These are phyloP conservation scores for Blastomyces silverae DNA, from an alignment of 2,329 filamentous ascomycete genomes.

Conservation along the genomic window DNA sequence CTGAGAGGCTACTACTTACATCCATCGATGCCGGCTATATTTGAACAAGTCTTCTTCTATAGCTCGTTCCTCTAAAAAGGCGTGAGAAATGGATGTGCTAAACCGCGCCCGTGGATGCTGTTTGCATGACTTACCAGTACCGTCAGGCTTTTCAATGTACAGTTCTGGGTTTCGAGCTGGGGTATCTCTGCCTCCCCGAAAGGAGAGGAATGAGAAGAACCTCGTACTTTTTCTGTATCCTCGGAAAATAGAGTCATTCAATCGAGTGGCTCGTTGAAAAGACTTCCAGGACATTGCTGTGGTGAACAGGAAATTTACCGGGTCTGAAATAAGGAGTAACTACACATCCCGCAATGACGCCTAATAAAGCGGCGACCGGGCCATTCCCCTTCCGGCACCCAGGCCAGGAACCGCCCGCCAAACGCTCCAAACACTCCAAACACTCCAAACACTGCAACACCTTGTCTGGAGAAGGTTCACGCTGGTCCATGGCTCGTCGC, in stretches of 20 bases:
- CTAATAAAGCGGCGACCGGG: not conserved
- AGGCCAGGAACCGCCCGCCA: not conserved
- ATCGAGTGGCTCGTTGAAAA: not conserved
- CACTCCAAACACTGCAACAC: not conserved
- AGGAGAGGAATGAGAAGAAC: constrained; percentile 14
- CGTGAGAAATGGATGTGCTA: constrained; percentile 11
- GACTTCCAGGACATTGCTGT: not conserved
- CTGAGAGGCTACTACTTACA: constrained; percentile 21
- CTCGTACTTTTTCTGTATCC: not conserved
- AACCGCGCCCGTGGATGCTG: constrained; percentile 5
- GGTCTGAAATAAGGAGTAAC: too few relatives aligned
- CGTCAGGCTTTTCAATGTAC: not conserved
- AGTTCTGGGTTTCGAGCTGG: constrained; percentile 13
- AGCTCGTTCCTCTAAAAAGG: constrained; percentile 19
- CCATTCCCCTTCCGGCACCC: not conserved
- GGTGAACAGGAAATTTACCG: not conserved
- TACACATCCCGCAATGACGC: not conserved
- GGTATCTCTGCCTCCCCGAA: constrained; percentile 13
- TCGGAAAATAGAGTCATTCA: not conserved
- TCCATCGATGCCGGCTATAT: constrained; percentile 25
- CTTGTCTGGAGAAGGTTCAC: not conserved
- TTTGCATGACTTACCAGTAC: constrained; percentile 13
- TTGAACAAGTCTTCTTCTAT: constrained; percentile 25
- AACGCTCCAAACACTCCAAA: not conserved
- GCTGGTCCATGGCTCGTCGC: not conserved